Base-by-base conservation (phyloP, 2,329 filamentous ascomycete species). In the Paracoccidioides brasiliensis region DNA sequence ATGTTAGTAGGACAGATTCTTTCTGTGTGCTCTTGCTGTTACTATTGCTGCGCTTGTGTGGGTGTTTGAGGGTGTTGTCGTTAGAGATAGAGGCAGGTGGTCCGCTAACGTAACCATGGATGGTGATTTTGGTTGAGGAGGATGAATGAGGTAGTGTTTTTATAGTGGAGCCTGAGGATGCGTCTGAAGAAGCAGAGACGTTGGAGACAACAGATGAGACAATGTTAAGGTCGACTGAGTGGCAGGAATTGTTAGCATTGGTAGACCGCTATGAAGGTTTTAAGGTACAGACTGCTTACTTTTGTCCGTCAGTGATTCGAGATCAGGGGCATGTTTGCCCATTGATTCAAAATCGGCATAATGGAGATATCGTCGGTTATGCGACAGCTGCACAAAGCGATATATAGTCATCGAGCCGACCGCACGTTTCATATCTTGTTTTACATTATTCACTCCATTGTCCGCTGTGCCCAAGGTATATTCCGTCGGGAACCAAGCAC, bases 191-290 rank as follows among this genome's bases (percentile, higher is more conserved):
- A 6, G 85, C 82, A 38, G 87, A 89, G 55, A 96, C 86, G 66
- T 96, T 96, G 61, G 90, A 95, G 58, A 94, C 88, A 7, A 98
- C 91, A 0, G 89, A 95, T 61, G 88, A 95, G 66, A 97, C 88
- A 55, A 82, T 85, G 60, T 83, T 83, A 45, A 97, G 79, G 70
- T 97, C 91, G 60, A 97, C 78, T 80, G 60, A 42, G 30, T 22
- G 10, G 33, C 42, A 38, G 4, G 28, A 15, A 43, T 62, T 60
- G 53, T 44, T 53, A 43, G 46, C 43, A 44, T 22, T 22, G 15
- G 51, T 15, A 43, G 14, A 45, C 35, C 45, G 15, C 5, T 6
- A 9, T 52, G n/a, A 7, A 33, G 33, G 5, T 15, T 44, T 22
- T 30, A 49, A 22, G 37, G 22, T 41, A 15, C 30, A 8, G 33